phyloP scores from a whole-genome alignment of 139 green algal genomes.

The Gonium pectorale region DNA sequence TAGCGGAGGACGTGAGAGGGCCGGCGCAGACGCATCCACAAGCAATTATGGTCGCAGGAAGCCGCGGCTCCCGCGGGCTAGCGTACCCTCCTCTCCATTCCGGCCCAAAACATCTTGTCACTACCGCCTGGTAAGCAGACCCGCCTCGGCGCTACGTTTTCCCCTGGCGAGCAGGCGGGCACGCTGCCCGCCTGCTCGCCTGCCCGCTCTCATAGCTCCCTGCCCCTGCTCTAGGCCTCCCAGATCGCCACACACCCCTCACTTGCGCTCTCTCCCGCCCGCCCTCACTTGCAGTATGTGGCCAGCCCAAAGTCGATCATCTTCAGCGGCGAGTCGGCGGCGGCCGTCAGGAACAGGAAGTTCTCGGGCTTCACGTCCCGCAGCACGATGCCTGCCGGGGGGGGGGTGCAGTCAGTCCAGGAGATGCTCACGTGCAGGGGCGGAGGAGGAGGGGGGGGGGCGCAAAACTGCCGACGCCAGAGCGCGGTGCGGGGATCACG shows the following conservation, averaged over 20 bases:
- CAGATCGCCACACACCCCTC: not conserved
- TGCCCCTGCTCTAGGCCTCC: not conserved
- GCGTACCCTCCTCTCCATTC: too few species aligned
- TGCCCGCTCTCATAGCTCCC: not conserved
- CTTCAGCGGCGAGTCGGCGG: constrained; percentile 71
- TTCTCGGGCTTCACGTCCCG: constrained; percentile 88
- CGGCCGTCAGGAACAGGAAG: constrained; percentile 76
- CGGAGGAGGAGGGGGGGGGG: too few species aligned
- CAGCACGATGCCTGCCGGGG: constrained; percentile 64
- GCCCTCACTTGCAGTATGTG: constrained; percentile 67
- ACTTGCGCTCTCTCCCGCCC: not conserved
- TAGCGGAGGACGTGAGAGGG: too few species aligned
- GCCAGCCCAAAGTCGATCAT: constrained; percentile 85
- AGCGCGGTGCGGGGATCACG: too few species aligned
- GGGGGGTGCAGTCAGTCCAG: too few species aligned
- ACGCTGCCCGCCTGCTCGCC: not conserved
- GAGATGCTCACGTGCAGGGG: too few species aligned
- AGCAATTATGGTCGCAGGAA: not conserved
- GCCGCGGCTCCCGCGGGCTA: too few species aligned
- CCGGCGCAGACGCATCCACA: not conserved
- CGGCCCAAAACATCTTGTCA: too few species aligned
- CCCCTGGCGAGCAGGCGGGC: too few species aligned
- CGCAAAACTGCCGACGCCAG: too few species aligned
- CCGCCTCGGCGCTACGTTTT: too few species aligned
- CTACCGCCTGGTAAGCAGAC: too few species aligned